These are phyloP conservation scores for Ophidiomyces ophidiicola DNA, from an alignment of 2,329 filamentous ascomycete species.

Conservation along the genomic window DNA sequence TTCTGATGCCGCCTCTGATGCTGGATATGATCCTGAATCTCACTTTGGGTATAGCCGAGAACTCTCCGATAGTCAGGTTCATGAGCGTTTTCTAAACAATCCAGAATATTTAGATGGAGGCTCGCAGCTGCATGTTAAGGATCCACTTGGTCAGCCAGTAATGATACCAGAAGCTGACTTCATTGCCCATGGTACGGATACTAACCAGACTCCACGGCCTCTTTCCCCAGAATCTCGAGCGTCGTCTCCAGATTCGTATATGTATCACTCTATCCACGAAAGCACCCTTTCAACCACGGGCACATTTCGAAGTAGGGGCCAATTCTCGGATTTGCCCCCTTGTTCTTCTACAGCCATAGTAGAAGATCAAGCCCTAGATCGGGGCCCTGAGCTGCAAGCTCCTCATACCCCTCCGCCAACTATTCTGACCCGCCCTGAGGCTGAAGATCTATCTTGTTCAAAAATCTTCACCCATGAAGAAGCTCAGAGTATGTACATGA, in stretches of 20 bases:
- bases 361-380: background rate
- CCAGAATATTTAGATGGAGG: conserved; percentile 30
- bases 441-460: conserved; percentile 34
- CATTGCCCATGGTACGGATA: background rate
- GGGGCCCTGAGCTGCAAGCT: background rate
- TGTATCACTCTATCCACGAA: conserved; percentile 9
- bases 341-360: background rate
- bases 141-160: conserved; percentile 22
- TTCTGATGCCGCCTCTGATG: conserved; percentile 33
- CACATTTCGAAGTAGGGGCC: background rate
- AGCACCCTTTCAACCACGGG: background rate
- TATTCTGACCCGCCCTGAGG: background rate
- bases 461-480: conserved; percentile 39
- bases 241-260: conserved; percentile 10
- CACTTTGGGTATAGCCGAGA: conserved; percentile 21
- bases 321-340: background rate
- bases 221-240: conserved; percentile 13
- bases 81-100: conserved; percentile 27
- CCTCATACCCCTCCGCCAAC: background rate
- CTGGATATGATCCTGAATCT: conserved; percentile 20
- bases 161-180: conserved; percentile 10
- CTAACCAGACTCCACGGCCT: conserved; percentile 14
- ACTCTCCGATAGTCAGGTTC: conserved; percentile 19
- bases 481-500: conserved; percentile 43
- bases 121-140: conserved; percentile 26